phyloP scores from a whole-genome alignment of 371 early-diverging fungal species.

The Zychaea mexicana region DNA sequence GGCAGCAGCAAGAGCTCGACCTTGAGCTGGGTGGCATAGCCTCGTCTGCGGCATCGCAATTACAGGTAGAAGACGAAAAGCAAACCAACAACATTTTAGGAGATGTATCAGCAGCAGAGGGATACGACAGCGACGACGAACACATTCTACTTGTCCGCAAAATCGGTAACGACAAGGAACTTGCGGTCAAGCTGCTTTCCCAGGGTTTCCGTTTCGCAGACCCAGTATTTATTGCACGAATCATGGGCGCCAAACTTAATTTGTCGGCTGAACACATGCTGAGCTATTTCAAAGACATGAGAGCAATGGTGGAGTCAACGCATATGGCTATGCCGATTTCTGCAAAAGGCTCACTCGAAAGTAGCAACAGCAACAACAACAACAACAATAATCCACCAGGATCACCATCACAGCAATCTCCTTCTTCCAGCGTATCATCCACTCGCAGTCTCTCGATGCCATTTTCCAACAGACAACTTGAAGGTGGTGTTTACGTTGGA shows the following conservation, averaged over 20 bases:
- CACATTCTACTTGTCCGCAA: slow-evolving; percentile 39
- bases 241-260: slow-evolving; percentile 34
- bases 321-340: background rate
- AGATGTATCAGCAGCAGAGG: background rate
- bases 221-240: slow-evolving; percentile 35
- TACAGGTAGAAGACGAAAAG: slow-evolving; percentile 3
- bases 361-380: background rate
- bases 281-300: slow-evolving; percentile 33
- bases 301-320: background rate
- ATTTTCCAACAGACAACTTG: background rate
- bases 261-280: slow-evolving; percentile 38
- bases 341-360: background rate
- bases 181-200: slow-evolving; percentile 19
- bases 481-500: slow-evolving; percentile 28
- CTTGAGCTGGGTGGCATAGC: background rate
- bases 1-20: background rate
- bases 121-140: slow-evolving; percentile 16
- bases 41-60: background rate
- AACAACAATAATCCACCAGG: background rate
- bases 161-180: slow-evolving; percentile 20
- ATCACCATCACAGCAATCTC: background rate
- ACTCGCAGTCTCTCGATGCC: background rate
- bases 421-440: background rate
- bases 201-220: slow-evolving; percentile 45
- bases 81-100: background rate